Evolutionary conservation across 345 rosid genomes (phyloP).

Genomic region (Salix brachista): DNA sequence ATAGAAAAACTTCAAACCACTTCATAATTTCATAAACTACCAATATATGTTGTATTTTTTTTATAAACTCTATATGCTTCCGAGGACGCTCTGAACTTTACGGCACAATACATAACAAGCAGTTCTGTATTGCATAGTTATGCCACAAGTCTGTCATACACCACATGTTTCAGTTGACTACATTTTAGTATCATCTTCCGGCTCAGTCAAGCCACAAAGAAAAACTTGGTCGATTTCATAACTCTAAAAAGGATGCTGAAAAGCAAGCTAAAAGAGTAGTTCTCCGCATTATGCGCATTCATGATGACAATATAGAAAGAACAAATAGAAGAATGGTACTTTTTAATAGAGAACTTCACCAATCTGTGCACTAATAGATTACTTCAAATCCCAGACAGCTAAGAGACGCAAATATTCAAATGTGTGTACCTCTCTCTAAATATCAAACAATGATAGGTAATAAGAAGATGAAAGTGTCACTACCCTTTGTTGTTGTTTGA

Average conservation of each 20-base stretch:
- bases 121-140: background rate
- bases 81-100: background rate
- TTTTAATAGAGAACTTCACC: background rate
- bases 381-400: background rate
- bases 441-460: constrained; percentile 2
- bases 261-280: background rate
- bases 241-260: background rate
- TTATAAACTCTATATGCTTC: background rate
- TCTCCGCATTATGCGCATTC: background rate
- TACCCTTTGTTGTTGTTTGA: constrained; percentile 98
- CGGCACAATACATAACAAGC: background rate
- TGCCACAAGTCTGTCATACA: background rate
- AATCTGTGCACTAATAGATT: background rate
- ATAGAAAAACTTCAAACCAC: background rate
- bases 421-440: background rate
- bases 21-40: background rate
- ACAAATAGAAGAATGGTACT: background rate
- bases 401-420: background rate
- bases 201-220: background rate
- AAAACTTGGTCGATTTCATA: background rate
- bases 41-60: background rate
- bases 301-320: background rate
- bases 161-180: background rate
- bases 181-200: background rate
- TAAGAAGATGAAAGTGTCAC: background rate